phyloP scores from a whole-genome alignment of 345 rosid genomes.

The Kernera saxatilis region DNA sequence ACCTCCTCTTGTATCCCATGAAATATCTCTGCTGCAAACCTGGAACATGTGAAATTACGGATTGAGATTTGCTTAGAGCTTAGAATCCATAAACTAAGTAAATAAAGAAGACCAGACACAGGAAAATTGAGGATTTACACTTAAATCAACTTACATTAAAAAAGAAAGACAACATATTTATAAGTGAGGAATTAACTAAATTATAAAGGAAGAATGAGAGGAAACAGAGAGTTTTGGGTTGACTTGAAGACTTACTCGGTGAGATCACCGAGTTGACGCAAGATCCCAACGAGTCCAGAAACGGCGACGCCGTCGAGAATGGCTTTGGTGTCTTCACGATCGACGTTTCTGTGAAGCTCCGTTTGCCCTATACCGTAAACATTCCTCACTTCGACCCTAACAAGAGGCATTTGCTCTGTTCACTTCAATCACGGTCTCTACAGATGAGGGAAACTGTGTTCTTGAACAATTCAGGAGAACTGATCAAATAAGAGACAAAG shows the following conservation, averaged over 20 bases:
- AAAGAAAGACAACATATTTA: not conserved
- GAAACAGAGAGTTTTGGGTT: constrained; percentile 25
- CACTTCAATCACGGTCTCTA: not conserved
- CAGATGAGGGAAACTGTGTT: not conserved
- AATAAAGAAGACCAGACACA: not conserved
- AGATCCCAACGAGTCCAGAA: constrained; percentile 86
- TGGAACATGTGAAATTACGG: not conserved
- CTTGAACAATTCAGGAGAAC: not conserved
- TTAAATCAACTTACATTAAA: not conserved
- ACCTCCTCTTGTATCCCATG: constrained; percentile 90
- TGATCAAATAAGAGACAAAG: constrained; percentile 3
- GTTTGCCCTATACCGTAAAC: constrained; percentile 81
- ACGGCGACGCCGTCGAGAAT: constrained; percentile 83
- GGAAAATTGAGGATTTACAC: not conserved
- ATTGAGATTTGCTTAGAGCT: not conserved
- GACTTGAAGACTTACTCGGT: constrained; percentile 66
- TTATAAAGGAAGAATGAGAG: not conserved
- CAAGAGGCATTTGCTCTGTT: constrained; percentile 63
- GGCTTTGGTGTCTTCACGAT: constrained; percentile 81
- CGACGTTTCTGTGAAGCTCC: constrained; percentile 61
- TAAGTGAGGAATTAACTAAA: not conserved
- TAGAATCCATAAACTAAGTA: not conserved
- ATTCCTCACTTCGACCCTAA: constrained; percentile 58
- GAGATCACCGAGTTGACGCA: constrained; percentile 99
- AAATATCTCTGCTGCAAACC: constrained; percentile 94